Conservation (phyloP, 78 protist species). For the Dictyostelium firmibasis region DNA sequence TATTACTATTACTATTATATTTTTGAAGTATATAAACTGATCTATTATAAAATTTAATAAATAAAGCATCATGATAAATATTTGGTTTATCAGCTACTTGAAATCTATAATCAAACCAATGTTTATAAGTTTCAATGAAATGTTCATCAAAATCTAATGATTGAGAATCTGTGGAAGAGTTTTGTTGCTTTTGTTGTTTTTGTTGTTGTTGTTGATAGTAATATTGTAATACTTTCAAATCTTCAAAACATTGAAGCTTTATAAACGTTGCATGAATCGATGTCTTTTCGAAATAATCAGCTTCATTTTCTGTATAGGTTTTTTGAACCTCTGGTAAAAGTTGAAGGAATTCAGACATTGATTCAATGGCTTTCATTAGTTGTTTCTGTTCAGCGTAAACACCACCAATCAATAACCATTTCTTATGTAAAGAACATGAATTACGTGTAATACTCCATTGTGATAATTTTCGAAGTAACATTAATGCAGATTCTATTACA, state of each 20-base stretch:
- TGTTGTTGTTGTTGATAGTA: background rate
- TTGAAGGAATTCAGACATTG: background rate
- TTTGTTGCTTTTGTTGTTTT: background rate
- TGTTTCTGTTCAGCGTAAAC: background rate
- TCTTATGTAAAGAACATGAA: conserved; percentile 8
- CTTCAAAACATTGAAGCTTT: conserved; percentile 30
- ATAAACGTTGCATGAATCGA: conserved; percentile 1
- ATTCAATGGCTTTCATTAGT: background rate
- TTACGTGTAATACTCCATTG: background rate
- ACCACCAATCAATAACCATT: conserved; percentile 45
- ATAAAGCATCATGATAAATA: conserved; percentile 22
- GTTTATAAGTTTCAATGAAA: background rate
- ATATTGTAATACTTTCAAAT: background rate
- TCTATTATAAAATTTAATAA: conserved; percentile 18
- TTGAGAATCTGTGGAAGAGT: background rate
- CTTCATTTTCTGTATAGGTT: background rate
- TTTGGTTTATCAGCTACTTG: conserved; percentile 6
- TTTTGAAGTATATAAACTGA: background rate
- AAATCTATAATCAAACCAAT: conserved; percentile 31
- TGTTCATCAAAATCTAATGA: background rate
- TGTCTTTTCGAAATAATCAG: conserved; percentile 15
- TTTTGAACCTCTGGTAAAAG: background rate
- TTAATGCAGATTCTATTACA: background rate
- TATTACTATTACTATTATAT: background rate
- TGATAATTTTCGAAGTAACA: background rate